Evolutionary conservation across 164 flowering plant genomes (phyloP).

Genomic region (Saururus chinensis): DNA sequence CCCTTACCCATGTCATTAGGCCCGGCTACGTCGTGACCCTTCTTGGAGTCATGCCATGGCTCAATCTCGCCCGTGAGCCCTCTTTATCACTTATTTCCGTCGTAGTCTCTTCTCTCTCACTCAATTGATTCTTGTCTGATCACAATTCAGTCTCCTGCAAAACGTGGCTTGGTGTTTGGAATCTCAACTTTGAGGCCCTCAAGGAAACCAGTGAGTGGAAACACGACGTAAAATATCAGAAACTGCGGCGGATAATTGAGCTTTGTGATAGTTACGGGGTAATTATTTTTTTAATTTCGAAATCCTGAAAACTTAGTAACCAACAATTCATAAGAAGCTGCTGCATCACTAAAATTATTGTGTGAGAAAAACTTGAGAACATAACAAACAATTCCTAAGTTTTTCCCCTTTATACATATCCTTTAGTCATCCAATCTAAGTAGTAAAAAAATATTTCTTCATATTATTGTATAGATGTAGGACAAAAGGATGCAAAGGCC

Average conservation of each 20-base stretch:
- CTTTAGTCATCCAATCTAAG: too few species aligned
- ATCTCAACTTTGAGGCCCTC: slow-evolving; percentile 11
- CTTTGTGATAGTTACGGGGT: slow-evolving; percentile 24
- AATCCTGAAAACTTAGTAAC: too few species aligned
- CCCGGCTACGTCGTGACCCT: slow-evolving; percentile 28
- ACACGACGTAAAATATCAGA: slow-evolving; percentile 16
- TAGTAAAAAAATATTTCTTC: too few species aligned
- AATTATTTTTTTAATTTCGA: too few species aligned
- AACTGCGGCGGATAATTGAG: slow-evolving; percentile 14
- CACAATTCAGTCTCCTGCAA: slow-evolving; percentile 17
- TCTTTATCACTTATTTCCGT: too few species aligned
- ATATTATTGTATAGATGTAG: too few species aligned
- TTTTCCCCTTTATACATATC: too few species aligned
- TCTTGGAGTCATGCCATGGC: slow-evolving; percentile 54
- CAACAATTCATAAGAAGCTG: too few species aligned
- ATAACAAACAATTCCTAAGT: too few species aligned
- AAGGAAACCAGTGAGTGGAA: slow-evolving; percentile 14
- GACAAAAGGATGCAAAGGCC: too few species aligned
- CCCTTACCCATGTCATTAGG: slow-evolving; percentile 19
- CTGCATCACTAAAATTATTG: too few species aligned
- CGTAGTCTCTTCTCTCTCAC: background rate
- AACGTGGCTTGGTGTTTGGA: slow-evolving; percentile 27
- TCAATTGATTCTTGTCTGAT: background rate
- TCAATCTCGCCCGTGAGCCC: slow-evolving; percentile 33
- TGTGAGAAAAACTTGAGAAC: too few species aligned